Percentiles rank a stretch among this genome's conserved stretches.
Evolutionary conservation across 257 asterid species (phyloP).

Genomic region (Nicotiana attenuata): DNA sequence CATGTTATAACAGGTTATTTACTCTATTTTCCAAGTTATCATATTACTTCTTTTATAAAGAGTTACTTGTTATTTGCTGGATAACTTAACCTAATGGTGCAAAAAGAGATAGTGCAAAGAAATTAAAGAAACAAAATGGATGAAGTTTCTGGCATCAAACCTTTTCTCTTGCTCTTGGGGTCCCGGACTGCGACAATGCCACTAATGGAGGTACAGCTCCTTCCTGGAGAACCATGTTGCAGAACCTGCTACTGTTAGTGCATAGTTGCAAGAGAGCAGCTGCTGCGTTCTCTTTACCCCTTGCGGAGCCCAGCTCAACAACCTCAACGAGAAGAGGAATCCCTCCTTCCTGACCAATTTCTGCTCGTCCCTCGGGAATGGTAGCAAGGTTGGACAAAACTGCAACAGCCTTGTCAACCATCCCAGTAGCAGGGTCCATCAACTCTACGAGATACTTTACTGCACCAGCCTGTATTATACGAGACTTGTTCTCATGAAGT

Average conservation of each 20-base stretch:
- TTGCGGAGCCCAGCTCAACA: constrained; percentile 77
- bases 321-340: constrained; percentile 81
- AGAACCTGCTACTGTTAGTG: constrained; percentile 56
- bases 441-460: constrained; percentile 72
- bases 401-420: constrained; percentile 93
- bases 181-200: constrained; percentile 72
- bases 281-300: constrained; percentile 93
- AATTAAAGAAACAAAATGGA: neutral
- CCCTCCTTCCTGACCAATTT: constrained; percentile 73
- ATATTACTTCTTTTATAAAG: neutral
- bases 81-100: neutral
- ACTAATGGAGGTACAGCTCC: constrained; percentile 89
- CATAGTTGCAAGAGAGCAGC: constrained; percentile 90
- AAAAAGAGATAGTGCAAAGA: neutral
- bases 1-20: neutral
- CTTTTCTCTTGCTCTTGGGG: constrained; percentile 84
- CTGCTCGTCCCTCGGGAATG: constrained; percentile 62
- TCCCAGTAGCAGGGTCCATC: constrained; percentile 89
- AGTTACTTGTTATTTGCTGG: neutral
- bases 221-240: constrained; percentile 69
- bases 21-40: neutral
- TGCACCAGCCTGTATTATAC: constrained; percentile 81
- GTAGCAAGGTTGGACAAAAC: constrained; percentile 77
- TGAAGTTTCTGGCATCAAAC: constrained; percentile 23
- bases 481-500: constrained; percentile 60